phyloP scores from a whole-genome alignment of 2,329 filamentous ascomycete species.

The Cladosporium sp. region DNA sequence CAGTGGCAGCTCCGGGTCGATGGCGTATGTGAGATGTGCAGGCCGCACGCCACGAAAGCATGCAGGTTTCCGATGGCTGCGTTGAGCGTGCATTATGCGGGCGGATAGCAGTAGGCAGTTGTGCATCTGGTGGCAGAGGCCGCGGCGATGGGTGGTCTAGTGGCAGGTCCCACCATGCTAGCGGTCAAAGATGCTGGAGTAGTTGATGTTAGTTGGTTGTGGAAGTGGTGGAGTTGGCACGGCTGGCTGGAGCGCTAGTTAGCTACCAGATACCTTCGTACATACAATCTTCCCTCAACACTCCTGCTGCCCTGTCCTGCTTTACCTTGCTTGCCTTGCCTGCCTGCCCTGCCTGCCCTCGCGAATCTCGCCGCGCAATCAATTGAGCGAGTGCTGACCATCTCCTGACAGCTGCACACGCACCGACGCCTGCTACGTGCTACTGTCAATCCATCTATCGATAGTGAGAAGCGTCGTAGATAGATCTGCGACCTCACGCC shows the following conservation, averaged over 20 bases:
- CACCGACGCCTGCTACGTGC: not conserved
- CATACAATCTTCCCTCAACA: not conserved
- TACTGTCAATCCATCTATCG: not conserved
- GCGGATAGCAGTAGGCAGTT: not conserved
- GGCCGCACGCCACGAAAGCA: constrained; percentile 4
- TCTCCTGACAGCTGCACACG: constrained; percentile 2
- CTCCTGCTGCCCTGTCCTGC: not conserved
- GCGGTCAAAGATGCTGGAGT: not conserved
- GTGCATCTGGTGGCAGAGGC: not conserved
- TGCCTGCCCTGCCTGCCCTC: not conserved
- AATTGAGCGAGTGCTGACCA: not conserved
- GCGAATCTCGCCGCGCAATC: constrained; percentile 1
- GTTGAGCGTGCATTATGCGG: constrained; percentile 2
- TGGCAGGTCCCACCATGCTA: not conserved
- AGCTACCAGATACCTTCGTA: not conserved
- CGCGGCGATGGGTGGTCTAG: constrained; percentile 7
- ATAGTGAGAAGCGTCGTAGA: not conserved
- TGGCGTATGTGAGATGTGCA: not conserved
- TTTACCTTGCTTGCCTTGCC: not conserved
- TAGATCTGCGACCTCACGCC: not conserved
- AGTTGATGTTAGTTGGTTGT: not conserved
- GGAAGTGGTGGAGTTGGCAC: constrained; percentile 4
- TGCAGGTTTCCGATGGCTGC: constrained; percentile 4
- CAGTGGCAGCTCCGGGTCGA: not conserved
- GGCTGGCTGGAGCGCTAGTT: constrained; percentile 8